Base-by-base conservation (phyloP, 805 yeast genomes). In the Saccharomycopsis fibuligera region DNA sequence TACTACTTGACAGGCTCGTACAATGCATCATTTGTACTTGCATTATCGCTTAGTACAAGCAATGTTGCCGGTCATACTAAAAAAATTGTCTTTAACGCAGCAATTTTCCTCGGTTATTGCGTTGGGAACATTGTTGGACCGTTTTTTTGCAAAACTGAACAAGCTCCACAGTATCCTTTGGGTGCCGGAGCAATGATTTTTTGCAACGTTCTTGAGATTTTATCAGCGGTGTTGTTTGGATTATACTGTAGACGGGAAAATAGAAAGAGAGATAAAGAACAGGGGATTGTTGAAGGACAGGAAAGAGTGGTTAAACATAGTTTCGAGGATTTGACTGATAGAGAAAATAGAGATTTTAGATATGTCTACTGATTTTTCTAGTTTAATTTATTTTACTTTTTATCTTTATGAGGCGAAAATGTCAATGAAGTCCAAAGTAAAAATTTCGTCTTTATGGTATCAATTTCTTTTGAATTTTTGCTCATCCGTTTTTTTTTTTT, bases 11-110 rank as follows among this genome's bases (percentile, higher is more conserved):
- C 60, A 51, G 62, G 66, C 14, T 62, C 71, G 16, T 60, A 64
- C 29, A 73, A 68, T 21, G 63, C 70, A 2, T 61, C 69, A 3
- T 63, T 65, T 53, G 65, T 67, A 44, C 62, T 69, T 53, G 57
- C 63, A 10, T 46, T 65, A 3, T 63, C 71, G 5, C 58, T 63
- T 45, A 59, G 74, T 27, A 68, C 78, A 24, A 64, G 76, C 4
- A 77, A 77, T 56, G 68, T 70, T 41, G 76, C 76, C 5, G 85
- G 85, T 6, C 74, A 72, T 57, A 77, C 84, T 9, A 79, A 86
- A 63, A 80, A 83, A 59, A 62, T 68, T 44, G 66, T 74, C 1
- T 70, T 67, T 3, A 74, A 69, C 57, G 74, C 77, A 3, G 62
- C 79, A 30, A 73, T 73, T 41, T 70, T 84, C 62, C 71, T 83